phyloP scores from a whole-genome alignment of 306 rosid species.

The Aeschynomene evenia region DNA sequence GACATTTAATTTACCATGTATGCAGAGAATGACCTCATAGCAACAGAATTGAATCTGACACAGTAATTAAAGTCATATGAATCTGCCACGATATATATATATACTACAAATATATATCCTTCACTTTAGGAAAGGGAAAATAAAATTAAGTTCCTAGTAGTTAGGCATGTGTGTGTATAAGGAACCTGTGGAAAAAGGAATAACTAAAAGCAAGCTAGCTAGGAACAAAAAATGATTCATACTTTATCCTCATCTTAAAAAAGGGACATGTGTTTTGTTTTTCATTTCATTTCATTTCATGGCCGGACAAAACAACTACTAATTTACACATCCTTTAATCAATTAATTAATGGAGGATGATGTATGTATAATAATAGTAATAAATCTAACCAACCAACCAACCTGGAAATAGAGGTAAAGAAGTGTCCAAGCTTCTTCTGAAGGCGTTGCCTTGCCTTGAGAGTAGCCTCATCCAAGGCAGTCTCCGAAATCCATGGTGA shows the following conservation, averaged over 20 bases:
- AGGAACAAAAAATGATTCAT: neutral
- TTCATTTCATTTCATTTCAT: too few relatives aligned
- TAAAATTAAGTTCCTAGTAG: neutral
- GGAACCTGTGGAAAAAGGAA: neutral
- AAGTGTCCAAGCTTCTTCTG: constrained; percentile 46
- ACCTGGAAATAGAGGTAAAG: constrained; percentile 41
- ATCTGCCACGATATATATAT: neutral
- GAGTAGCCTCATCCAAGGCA: constrained; percentile 46
- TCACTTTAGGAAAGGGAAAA: neutral
- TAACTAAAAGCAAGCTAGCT: neutral
- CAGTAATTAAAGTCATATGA: neutral
- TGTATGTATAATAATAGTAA: too few relatives aligned
- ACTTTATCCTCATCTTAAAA: neutral
- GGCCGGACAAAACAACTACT: neutral
- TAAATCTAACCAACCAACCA: too few relatives aligned
- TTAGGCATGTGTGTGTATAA: neutral
- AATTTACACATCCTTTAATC: neutral
- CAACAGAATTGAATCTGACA: neutral
- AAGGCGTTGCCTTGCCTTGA: constrained; percentile 44
- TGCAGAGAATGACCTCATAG: neutral
- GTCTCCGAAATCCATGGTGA: constrained; percentile 15
- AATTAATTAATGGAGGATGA: neutral
- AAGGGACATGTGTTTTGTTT: neutral
- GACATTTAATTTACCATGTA: neutral
- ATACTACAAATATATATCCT: too few relatives aligned